Evolutionary conservation across 2,329 filamentous ascomycete genomes (phyloP), one percentile per base, ranked within the genome.

Genomic region (Colletotrichum scovillei): DNA sequence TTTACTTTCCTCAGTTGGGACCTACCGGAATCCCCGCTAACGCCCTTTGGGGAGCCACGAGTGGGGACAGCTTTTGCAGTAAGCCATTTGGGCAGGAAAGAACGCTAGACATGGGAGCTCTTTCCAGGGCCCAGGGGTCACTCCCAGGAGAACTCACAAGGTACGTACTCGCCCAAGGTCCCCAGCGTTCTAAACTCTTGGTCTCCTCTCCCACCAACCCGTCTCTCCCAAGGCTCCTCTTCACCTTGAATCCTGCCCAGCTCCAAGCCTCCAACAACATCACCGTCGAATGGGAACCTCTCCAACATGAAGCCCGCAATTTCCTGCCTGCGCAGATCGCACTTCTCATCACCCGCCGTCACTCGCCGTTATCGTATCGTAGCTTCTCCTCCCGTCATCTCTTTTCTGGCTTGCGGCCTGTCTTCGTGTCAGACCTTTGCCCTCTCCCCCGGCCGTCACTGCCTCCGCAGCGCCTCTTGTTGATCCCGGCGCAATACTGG

Each of bases 281-380:
- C 52, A 9, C 38, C 42, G 68, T 72, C 68, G 63, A 72, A 74
- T 72, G 53, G 62, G 57, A 72, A 59, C 52, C 19, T 57, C 24
- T 72, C 68, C 68, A 74, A 60, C 52, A 42, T 62, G 46, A 24
- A 68, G 68, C 63, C 58, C 28, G 72, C 68, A 74, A 74, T 74
- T 74, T 74, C 72, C 72, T 63, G 30, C 42, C 38, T 74, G 71
- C 71, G 72, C 69, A 63, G 68, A 72, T 74, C 68, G 14, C 57
- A 68, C 58, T 58, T 63, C 69, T 60, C 56, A 42, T 65, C 60
- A 56, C 55, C 49, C 14, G 59, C 66, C 59, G 42, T 70, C 52
- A 52, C 58, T 49, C 32, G 46, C 62, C 24, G 30, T 59, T 62
- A 67, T 71, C 57, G 26, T 58, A 46, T 62, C 32, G 9, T 56